Base-by-base conservation (phyloP, 768 basidiomycete species). In the Suillus ampliporus region DNA sequence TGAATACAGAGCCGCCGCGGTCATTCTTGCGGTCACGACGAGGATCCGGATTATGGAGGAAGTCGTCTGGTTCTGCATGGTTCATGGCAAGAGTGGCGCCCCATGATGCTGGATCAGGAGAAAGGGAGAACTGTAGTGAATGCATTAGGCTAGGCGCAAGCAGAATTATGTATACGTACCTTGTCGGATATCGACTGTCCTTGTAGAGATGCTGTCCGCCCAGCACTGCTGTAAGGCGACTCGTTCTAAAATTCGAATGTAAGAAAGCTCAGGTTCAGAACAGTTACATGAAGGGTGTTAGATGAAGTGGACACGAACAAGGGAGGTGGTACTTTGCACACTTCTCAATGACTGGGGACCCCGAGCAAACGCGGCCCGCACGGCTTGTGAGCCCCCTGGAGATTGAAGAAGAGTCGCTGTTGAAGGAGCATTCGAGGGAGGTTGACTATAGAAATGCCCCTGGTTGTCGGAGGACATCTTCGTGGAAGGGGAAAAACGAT, bases 1-100 rank as follows among this genome's bases (percentile, higher is more conserved):
- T 91, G 67, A 90, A 86, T 31, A 91, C 77, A 65, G 82, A 82
- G 43, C 87, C 86, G 43, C 79, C 76, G 46, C 72, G 74, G 67
- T 89, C 86, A 46, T 81, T 78, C 60, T 83, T 84, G 62, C 82
- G 73, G 67, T 89, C 88, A 37, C 89, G 81, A 40, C 81, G 81
- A 13, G 89, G 88, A 69, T 90, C 88, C 3, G 89, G 88, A 67
- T 89, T 89, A 71, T 91, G 89, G n/a, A 91, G 82, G 60, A 82
- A 82, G 72, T 91, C 89, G 64, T 91, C 89, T 17, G 84, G 77
- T 72, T 91, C 89, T 5, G 80, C 72, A 58, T 82, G 77, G 64
- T 80, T 81, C 43, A 82, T 82, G 8, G 85, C 86, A 62, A 90
- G 76, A 66, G 89, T 84, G 38, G 89, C 84, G 2, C 89, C 89